Percentiles rank a stretch among this genome's conserved stretches.
Evolutionary conservation across 108 stramenopile genomes (phyloP).

Genomic region (Bacterosira constricta): DNA sequence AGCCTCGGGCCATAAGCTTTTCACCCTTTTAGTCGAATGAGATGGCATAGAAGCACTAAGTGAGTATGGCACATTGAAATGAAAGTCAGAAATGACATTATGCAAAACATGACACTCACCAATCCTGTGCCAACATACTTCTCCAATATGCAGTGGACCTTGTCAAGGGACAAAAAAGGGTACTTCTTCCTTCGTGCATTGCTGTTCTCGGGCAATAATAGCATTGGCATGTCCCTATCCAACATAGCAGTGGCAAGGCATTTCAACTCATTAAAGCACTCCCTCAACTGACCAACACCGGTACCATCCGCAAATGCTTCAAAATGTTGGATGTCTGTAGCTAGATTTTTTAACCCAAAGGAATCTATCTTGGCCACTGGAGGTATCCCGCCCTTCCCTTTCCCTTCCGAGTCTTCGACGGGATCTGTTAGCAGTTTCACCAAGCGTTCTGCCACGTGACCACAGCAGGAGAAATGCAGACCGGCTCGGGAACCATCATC

Average conservation of each 20-base stretch:
- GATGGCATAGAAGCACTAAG: no score
- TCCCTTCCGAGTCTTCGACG: constrained; percentile 47
- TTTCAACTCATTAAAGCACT: constrained; percentile 87
- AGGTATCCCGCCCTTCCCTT: constrained; percentile 50
- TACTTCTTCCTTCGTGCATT: constrained; percentile 75
- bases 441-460: constrained; percentile 85
- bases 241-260: constrained; percentile 76
- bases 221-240: constrained; percentile 77
- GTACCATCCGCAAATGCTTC: constrained; percentile 78
- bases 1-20: constrained; percentile 49
- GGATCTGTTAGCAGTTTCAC: constrained; percentile 76
- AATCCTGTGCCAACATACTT: constrained; percentile 76
- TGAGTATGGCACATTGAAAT: background rate
- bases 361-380: constrained; percentile 87
- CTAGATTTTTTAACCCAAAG: constrained; percentile 84
- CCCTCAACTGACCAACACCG: constrained; percentile 83
- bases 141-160: constrained; percentile 67
- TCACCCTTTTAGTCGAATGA: no score
- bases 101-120: constrained; percentile 14
- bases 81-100: background rate
- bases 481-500: constrained; percentile 89
- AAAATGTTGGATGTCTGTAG: constrained; percentile 81
- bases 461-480: constrained; percentile 91
- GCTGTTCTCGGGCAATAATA: constrained; percentile 74
- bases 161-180: constrained; percentile 83